phyloP scores from a whole-genome alignment of 2,329 filamentous ascomycete species.

The Didymella glomerata region DNA sequence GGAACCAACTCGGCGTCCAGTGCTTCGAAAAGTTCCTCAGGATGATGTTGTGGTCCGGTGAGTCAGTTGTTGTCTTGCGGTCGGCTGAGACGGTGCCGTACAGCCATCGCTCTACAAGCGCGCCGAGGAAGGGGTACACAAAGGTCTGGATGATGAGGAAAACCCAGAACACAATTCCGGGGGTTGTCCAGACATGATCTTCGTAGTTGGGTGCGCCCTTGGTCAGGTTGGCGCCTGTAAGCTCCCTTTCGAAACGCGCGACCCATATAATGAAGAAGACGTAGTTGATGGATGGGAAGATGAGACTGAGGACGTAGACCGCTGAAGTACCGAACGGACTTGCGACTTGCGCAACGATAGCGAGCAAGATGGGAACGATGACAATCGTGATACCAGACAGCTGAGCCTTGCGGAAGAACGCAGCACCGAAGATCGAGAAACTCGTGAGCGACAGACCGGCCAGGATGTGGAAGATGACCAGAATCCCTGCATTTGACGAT shows the following conservation, averaged over 20 bases:
- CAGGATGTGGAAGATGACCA: constrained; percentile 72
- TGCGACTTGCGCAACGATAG: constrained; percentile 81
- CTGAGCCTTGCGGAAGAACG: constrained; percentile 87
- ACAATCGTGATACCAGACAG: constrained; percentile 83
- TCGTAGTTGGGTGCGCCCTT: constrained; percentile 63
- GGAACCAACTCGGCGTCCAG: constrained; percentile 73
- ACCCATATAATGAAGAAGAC: constrained; percentile 81
- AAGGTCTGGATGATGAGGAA: constrained; percentile 81
- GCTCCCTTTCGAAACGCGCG: constrained; percentile 76
- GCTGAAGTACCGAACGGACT: constrained; percentile 68
- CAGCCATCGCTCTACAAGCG: constrained; percentile 74
- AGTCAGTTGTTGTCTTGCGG: constrained; percentile 54
- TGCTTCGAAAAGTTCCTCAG: constrained; percentile 79
- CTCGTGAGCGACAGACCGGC: constrained; percentile 80
- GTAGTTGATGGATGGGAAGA: constrained; percentile 90
- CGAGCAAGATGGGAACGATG: constrained; percentile 76
- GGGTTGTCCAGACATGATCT: constrained; percentile 65
- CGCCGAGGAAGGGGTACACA: constrained; percentile 77
- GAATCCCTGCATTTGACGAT: constrained; percentile 54
- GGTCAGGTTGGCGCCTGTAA: constrained; percentile 67
- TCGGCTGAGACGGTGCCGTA: constrained; percentile 75
- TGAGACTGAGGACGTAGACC: constrained; percentile 73
- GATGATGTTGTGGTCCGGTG: constrained; percentile 66
- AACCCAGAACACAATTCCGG: constrained; percentile 79
- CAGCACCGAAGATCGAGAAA: constrained; percentile 80